Percentiles rank a stretch among this genome's conserved stretches.
Evolutionary conservation across 768 basidiomycete species (phyloP).

Genomic region (Tylopilus subfusipes): DNA sequence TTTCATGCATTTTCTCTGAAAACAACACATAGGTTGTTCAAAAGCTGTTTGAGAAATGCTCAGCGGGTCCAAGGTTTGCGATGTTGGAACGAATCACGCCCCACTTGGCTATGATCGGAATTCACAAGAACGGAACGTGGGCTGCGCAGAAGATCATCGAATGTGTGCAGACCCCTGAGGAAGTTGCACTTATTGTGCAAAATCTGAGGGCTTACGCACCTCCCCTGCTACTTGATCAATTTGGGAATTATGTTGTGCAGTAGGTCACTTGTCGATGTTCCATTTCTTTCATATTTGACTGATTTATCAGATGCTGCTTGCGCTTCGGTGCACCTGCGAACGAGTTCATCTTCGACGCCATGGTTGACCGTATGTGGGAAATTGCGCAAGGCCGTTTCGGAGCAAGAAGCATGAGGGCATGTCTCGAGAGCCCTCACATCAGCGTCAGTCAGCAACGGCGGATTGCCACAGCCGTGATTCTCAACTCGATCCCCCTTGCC

Average conservation of each 20-base stretch:
- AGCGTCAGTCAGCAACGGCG: slow-evolving; percentile 90
- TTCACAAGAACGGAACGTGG: slow-evolving; percentile 99
- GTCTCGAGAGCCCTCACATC: slow-evolving; percentile 87
- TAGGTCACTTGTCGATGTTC: slow-evolving; percentile 39
- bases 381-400: slow-evolving; percentile 97
- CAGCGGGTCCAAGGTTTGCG: slow-evolving; percentile 67
- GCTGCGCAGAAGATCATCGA: slow-evolving; percentile 99
- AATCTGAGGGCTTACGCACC: slow-evolving; percentile 90
- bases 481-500: slow-evolving; percentile 96
- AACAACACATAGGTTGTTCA: slow-evolving; percentile 71
- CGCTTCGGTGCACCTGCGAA: slow-evolving; percentile 87
- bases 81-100: slow-evolving; percentile 95
- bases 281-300: background rate
- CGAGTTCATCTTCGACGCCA: slow-evolving; percentile 97
- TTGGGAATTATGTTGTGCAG: slow-evolving; percentile 93
- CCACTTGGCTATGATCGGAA: slow-evolving; percentile 94
- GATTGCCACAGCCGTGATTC: slow-evolving; percentile 87
- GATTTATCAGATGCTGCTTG: slow-evolving; percentile 69
- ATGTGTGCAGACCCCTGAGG: slow-evolving; percentile 84
- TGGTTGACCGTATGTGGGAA: slow-evolving; percentile 98
- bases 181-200: slow-evolving; percentile 78
- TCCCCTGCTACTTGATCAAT: slow-evolving; percentile 90
- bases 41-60: slow-evolving; percentile 92
- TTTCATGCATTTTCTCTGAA: slow-evolving; percentile 1
- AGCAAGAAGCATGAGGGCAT: slow-evolving; percentile 96